Percentiles rank a stretch among this genome's conserved stretches.
Evolutionary conservation across 2,329 filamentous ascomycete genomes (phyloP).

Genomic region (Macrophomina tecta): DNA sequence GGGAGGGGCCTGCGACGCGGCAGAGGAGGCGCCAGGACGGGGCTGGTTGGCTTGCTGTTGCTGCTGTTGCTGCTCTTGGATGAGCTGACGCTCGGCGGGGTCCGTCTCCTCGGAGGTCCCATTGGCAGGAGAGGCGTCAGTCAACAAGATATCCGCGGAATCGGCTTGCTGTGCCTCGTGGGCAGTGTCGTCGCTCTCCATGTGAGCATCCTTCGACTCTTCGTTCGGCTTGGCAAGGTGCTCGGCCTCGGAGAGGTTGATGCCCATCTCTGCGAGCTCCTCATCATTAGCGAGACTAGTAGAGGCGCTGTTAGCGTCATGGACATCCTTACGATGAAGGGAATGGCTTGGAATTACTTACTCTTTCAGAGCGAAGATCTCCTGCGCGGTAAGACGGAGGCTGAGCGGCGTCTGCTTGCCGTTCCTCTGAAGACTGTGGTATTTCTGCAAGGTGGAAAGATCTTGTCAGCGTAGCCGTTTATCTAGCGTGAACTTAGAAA

Average conservation of each 20-base stretch:
- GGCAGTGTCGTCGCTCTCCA: constrained; percentile 2
- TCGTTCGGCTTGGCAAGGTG: constrained; percentile 2
- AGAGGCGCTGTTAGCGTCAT: constrained; percentile 31
- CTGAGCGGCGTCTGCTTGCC: constrained; percentile 32
- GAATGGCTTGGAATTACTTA: not conserved
- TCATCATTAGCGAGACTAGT: constrained; percentile 35
- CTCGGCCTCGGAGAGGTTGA: not conserved
- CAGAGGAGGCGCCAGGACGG: not conserved
- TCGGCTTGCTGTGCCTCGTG: not conserved
- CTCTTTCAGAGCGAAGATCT: constrained; percentile 1
- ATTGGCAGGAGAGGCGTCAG: not conserved
- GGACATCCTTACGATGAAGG: not conserved
- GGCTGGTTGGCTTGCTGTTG: not conserved
- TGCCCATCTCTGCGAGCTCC: constrained; percentile 32
- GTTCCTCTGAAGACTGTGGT: constrained; percentile 46
- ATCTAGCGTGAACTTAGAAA: not conserved
- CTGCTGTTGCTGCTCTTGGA: not conserved
- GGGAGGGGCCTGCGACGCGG: constrained; percentile 6
- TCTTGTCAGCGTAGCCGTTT: not conserved
- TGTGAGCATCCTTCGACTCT: not conserved
- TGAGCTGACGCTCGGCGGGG: constrained; percentile 13
- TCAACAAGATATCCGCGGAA: not conserved
- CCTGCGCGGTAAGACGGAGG: not conserved
- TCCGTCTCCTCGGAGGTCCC: not conserved
- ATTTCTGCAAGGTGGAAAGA: constrained; percentile 38